phyloP scores from a whole-genome alignment of 495 filamentous ascomycete species.

The Daldinia bambusicola region DNA sequence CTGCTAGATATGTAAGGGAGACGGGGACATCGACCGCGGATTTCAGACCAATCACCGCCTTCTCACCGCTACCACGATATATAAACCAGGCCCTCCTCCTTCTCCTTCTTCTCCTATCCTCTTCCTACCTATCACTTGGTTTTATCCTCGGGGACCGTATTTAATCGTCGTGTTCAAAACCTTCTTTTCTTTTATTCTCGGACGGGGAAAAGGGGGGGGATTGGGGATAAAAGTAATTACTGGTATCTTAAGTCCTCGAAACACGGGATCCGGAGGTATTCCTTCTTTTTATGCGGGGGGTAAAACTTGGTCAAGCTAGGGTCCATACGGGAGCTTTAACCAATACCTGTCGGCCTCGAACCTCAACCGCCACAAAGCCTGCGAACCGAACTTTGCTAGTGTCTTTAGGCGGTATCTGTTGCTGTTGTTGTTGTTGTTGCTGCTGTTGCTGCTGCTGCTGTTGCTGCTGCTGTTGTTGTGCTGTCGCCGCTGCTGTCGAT shows the following conservation, averaged over 20 bases:
- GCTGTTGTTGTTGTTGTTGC: slow-evolving; percentile 20
- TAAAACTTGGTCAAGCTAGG: slow-evolving; percentile 50
- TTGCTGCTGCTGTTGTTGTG: slow-evolving; percentile 13
- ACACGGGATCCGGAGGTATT: not conserved
- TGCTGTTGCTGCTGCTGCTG: slow-evolving; percentile 49
- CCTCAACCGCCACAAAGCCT: slow-evolving; percentile 86
- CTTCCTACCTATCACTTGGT: not conserved
- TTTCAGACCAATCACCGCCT: not conserved
- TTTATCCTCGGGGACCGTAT: not conserved
- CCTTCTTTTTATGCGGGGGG: slow-evolving; percentile 3
- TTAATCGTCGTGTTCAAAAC: not conserved
- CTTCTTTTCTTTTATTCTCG: not conserved
- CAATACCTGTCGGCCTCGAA: slow-evolving; percentile 83
- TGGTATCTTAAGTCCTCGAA: slow-evolving; percentile 17
- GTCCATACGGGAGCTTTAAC: slow-evolving; percentile 92
- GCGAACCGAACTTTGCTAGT: slow-evolving; percentile 76
- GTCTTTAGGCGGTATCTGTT: slow-evolving; percentile 53
- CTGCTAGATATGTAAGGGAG: not conserved
- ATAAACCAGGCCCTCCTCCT: not conserved
- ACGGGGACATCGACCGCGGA: slow-evolving; percentile 6
- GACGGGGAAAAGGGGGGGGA: slow-evolving; percentile 23
- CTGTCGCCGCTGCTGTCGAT: slow-evolving; percentile 53
- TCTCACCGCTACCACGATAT: not conserved
- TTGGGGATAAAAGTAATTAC: slow-evolving; percentile 27
- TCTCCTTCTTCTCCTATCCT: not conserved